Evolutionary conservation across 129 eudicot species (phyloP), one percentile per base, ranked within the genome.

Genomic region (Lactuca saligna): DNA sequence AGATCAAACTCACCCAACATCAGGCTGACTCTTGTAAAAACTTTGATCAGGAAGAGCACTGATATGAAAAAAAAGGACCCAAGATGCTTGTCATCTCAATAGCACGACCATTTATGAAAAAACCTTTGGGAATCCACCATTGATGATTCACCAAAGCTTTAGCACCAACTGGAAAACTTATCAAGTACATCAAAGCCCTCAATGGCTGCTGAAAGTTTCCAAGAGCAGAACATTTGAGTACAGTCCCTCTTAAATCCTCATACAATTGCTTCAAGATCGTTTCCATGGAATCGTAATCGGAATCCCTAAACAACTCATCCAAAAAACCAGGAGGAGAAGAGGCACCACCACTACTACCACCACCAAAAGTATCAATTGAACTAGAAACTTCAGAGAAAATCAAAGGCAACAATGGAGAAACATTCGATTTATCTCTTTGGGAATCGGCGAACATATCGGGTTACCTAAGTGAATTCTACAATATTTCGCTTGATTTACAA

Each of bases 201-300:
- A 93, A 70, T 2, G 98, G 98, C 90, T 84, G 98, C 86, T 89
- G 95, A 70, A 93, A 93, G 69, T 93, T 87, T 49, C 98, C 98
- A 66, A 93, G 85, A 37, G 96, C 98, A 11, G 98, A 93, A 71
- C 84, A 95, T 61, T 84, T 93, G 15, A 84, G 66, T 62, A 89
- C 89, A 75, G 77, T 84, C 70, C 88, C 95, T 80, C 98, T 89
- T 82, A 93, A 71, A 79, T 89, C 96, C 83, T 93, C 98, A 62
- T 84, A 93, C 91, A 93, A 71, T 65, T 85, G 85, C 80, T 86
- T 93, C 86, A 93, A 42, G 64, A 93, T 73, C 6, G 88, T 85
- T 41, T 93, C 98, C 79, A 93, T 64, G 3, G 86, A 78, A 42
- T 93, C 98, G 32, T 70, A 93, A 88, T 91, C 98, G 9, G 88